A percentile compares a stretch with the other conserved stretches of the same genome.
Conservation (phyloP, 352 stramenopile species). For the Globisporangium nunn region DNA sequence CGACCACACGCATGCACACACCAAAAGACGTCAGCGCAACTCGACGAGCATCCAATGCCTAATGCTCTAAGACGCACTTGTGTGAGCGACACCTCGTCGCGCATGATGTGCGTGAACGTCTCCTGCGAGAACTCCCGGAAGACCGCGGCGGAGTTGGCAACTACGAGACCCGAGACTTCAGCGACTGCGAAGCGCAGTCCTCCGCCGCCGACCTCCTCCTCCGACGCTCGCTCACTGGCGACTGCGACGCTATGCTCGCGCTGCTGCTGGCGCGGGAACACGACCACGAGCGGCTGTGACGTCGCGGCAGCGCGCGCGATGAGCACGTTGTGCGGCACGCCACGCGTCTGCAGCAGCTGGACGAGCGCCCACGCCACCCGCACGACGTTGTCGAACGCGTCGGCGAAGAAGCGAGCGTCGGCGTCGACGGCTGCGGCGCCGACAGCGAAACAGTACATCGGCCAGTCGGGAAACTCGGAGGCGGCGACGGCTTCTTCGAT, state of each 20-base stretch:
- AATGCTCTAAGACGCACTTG: constrained; percentile 17
- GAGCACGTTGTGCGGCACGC: constrained; percentile 55
- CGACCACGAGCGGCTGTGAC: constrained; percentile 19
- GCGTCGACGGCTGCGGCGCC: constrained; percentile 2
- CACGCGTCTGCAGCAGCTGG: constrained; percentile 23
- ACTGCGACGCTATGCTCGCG: constrained; percentile 28
- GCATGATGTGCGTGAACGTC: constrained; percentile 29
- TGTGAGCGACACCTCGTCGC: constrained; percentile 40
- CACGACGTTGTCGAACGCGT: constrained; percentile 6
- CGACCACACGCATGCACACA: too few species aligned
- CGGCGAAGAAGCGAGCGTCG: too few species aligned
- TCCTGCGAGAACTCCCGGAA: constrained; percentile 35
- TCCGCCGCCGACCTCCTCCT: background rate
- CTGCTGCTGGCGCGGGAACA: constrained; percentile 56
- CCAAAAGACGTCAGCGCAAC: too few species aligned
- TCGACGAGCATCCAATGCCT: too few species aligned
- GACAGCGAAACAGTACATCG: constrained; percentile 36
- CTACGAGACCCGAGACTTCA: constrained; percentile 49
- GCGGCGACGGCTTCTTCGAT: constrained; percentile 4
- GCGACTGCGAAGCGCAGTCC: constrained; percentile 49
- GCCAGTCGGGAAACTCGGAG: constrained; percentile 30
- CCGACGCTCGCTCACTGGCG: background rate
- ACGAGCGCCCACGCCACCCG: constrained; percentile 35
- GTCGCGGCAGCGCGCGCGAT: constrained; percentile 11
- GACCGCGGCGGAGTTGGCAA: constrained; percentile 22